These are phyloP conservation scores for Sanghuangporus baumii DNA, from an alignment of 1,284 basidiomycete species.

Conservation along the genomic window DNA sequence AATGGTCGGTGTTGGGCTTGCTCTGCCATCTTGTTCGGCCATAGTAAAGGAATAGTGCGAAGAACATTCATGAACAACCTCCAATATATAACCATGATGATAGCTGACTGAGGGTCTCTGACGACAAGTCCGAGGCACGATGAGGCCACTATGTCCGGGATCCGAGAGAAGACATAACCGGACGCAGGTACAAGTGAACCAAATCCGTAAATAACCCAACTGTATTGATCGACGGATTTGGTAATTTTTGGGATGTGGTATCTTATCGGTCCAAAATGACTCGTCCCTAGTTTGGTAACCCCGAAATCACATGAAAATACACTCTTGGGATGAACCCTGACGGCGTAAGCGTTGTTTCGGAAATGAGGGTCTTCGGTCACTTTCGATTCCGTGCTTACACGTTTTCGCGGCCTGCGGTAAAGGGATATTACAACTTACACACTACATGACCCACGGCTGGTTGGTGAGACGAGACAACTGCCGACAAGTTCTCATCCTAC, in stretches of 20 bases:
- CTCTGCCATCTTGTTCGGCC: not conserved
- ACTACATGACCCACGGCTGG: too few relatives aligned
- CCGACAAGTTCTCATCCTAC: too few relatives aligned
- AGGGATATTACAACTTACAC: too few relatives aligned
- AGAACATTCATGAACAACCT: not conserved
- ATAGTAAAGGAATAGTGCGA: not conserved
- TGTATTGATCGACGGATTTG: not conserved
- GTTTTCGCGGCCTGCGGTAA: too few relatives aligned
- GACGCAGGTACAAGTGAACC: not conserved
- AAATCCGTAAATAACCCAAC: not conserved
- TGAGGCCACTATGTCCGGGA: not conserved
- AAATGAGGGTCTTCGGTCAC: too few relatives aligned
- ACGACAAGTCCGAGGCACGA: not conserved
- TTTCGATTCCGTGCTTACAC: too few relatives aligned
- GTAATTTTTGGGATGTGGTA: not conserved
- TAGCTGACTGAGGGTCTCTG: not conserved
- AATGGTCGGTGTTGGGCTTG: constrained; percentile 10
- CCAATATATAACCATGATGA: not conserved
- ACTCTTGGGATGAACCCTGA: too few relatives aligned
- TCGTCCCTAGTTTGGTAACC: not conserved
- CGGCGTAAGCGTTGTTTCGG: too few relatives aligned
- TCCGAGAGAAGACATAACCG: not conserved
- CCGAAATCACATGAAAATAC: not conserved
- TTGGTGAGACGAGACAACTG: too few relatives aligned
- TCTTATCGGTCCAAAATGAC: not conserved